Evolutionary conservation across 108 stramenopile genomes (phyloP).

Genomic region (Fragilaria crotonensis): DNA sequence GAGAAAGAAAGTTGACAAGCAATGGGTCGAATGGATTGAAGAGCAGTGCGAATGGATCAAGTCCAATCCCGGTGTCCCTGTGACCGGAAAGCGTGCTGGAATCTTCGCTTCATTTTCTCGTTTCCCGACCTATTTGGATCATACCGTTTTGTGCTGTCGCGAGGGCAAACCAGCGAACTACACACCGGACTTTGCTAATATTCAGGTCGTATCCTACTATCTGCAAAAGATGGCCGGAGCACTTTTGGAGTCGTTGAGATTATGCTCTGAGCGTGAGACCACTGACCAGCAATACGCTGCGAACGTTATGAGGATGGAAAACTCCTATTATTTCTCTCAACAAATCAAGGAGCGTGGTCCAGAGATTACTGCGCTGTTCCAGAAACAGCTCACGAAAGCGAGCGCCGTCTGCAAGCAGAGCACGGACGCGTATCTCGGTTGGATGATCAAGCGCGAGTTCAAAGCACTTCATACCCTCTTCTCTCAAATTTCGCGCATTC

Average conservation of each 20-base stretch:
- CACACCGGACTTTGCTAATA: constrained; percentile 68
- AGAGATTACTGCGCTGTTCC: constrained; percentile 60
- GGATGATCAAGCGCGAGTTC: constrained; percentile 90
- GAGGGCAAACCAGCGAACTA: constrained; percentile 62
- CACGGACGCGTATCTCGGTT: constrained; percentile 84
- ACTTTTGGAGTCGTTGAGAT: constrained; percentile 69
- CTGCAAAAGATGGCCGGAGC: constrained; percentile 83
- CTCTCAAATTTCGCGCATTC: constrained; percentile 70
- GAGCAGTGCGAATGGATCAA: constrained; percentile 85
- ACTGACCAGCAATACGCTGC: constrained; percentile 85
- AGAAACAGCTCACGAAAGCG: constrained; percentile 72
- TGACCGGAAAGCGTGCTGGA: constrained; percentile 81
- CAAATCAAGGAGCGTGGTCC: constrained; percentile 65
- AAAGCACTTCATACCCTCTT: constrained; percentile 82
- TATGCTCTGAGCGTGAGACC: constrained; percentile 65
- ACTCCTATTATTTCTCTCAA: constrained; percentile 82
- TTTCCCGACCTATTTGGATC: constrained; percentile 78
- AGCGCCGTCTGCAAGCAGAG: constrained; percentile 77
- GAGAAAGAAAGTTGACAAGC: constrained; percentile 79
- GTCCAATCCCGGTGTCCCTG: constrained; percentile 69
- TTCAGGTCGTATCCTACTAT: constrained; percentile 82
- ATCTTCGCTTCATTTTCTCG: constrained; percentile 71
- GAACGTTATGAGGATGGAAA: constrained; percentile 87
- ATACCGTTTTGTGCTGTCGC: constrained; percentile 68
- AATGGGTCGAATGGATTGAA: constrained; percentile 85